Evolutionary conservation across 371 early-diverging fungal species (phyloP), one percentile per base, ranked within the genome.

Genomic region (Mortierella sp.): DNA sequence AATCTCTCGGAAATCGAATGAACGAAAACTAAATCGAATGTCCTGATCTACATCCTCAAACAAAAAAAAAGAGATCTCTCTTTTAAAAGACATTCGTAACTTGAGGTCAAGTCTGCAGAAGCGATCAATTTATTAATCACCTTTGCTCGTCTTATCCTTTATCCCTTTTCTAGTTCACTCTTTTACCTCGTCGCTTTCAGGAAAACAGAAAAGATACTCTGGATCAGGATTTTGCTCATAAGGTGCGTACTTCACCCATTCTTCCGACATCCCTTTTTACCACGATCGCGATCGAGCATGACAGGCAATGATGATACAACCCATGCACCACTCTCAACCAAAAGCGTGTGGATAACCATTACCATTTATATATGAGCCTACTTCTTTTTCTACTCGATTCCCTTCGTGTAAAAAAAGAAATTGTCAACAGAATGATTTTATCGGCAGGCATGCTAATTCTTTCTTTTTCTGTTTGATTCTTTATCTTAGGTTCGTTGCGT

Each of bases 251-350:
- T 72, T 44, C 65, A 55, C 6, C 56, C 27, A 55, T 27, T n/a
- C n/a, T 38, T 73, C 73, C 5, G 41, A 4, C 1, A 48, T 29
- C 56, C 32, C 14, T 65, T 14, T 35, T 38, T 12, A 24, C 41
- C 43, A 11, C 41, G 12, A 24, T 18, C 24, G 16, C 32, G 38
- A 56, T 35, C 3, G 43, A 29, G 12, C 12, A 32, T 44, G 54
- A 29, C 60, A 74, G 80, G 78, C 84, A 73, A 78, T 80, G 84
- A 84, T 84, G 71, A 75, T 84, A 84, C 84, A 84, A 84, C 84
- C 84, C 84, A 84, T 84, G 84, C 84, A 84, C 84, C 84, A 84
- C 84, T 84, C 84, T 84, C 84, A 84, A 84, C 84, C 84, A 84
- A 84, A 84, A 84, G 84, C 84, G 84, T 84, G 84, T 84, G 84